Evolutionary conservation across 225 moss, liverwort and hornwort species (phyloP).

Genomic region (Neckera pumila): DNA sequence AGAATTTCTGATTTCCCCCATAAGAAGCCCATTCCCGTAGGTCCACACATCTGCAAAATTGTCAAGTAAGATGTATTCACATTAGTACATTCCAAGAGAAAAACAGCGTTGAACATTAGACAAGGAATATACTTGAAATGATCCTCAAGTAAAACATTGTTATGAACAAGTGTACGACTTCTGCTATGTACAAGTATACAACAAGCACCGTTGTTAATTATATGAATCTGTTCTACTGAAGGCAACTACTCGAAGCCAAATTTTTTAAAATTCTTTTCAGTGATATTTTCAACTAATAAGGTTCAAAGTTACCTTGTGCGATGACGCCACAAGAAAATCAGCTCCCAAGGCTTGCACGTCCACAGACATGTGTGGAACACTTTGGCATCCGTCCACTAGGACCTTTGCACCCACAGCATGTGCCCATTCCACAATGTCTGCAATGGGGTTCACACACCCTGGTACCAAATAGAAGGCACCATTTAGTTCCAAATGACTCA

Average conservation of each 20-base stretch:
- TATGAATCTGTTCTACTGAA: background rate
- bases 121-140: background rate
- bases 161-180: background rate
- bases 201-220: background rate
- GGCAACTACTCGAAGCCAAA: too few relatives aligned
- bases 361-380: slow-evolving; percentile 82
- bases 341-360: slow-evolving; percentile 76
- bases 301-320: slow-evolving; percentile 55
- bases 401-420: slow-evolving; percentile 74
- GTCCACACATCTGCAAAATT: slow-evolving; percentile 80
- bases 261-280: background rate
- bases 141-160: background rate
- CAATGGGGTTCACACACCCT: slow-evolving; percentile 70
- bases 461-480: background rate
- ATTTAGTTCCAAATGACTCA: background rate
- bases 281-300: background rate
- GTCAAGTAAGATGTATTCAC: background rate
- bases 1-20: slow-evolving; percentile 60
- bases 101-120: background rate
- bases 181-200: background rate
- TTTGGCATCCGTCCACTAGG: slow-evolving; percentile 85
- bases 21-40: slow-evolving; percentile 81
- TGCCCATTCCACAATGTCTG: slow-evolving; percentile 66
- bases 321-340: slow-evolving; percentile 84
- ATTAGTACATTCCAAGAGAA: background rate